These are phyloP conservation scores for Scedosporium aurantiacum DNA, from an alignment of 2,329 filamentous ascomycete species.

Conservation along the genomic window DNA sequence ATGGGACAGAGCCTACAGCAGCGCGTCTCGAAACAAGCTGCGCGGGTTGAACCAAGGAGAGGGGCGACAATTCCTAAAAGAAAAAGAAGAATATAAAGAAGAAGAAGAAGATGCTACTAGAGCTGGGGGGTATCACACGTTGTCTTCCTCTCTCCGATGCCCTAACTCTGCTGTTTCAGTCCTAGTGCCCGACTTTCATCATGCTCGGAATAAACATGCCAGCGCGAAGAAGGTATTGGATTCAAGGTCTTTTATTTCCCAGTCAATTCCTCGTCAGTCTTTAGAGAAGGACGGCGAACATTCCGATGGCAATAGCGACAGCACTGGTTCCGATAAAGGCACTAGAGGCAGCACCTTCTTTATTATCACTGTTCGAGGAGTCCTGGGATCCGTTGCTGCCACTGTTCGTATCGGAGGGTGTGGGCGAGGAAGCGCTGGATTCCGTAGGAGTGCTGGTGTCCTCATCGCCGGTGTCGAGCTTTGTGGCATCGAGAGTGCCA, in stretches of 20 bases:
- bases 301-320: background rate
- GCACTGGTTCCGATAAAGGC: background rate
- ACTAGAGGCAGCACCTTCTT: background rate
- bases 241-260: background rate
- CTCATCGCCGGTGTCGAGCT: background rate
- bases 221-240: background rate
- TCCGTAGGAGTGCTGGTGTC: background rate
- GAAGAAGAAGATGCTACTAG: background rate
- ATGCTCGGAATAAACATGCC: background rate
- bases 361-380: background rate
- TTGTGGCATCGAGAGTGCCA: slow-evolving; percentile 1
- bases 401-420: background rate
- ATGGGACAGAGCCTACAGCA: background rate
- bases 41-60: background rate
- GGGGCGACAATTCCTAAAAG: background rate
- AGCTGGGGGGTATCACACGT: background rate
- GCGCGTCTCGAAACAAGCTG: background rate
- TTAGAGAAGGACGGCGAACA: background rate
- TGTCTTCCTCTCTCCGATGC: background rate
- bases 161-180: background rate
- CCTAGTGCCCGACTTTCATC: background rate
- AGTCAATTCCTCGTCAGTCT: background rate
- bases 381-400: background rate
- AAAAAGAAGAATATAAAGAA: background rate
- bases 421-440: background rate